phyloP scores from a whole-genome alignment of 1,284 basidiomycete genomes.

The Xanthoconium separans region DNA sequence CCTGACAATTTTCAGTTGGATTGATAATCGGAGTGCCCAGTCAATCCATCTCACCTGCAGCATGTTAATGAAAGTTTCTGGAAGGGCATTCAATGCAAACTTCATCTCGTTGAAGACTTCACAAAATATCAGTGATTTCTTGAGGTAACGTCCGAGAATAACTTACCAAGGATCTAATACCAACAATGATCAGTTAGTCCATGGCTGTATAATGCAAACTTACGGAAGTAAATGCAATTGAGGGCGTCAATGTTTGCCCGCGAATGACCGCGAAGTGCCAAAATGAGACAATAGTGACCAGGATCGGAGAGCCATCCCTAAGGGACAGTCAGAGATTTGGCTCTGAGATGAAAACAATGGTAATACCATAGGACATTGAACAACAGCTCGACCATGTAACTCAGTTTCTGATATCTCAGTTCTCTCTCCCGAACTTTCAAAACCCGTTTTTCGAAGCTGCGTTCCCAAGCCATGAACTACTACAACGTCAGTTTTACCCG shows the following conservation, averaged over 20 bases:
- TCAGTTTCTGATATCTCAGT: conserved; percentile 79
- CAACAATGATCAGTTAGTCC: conserved; percentile 2
- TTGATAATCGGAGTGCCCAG: background rate
- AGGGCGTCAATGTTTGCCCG: conserved; percentile 71
- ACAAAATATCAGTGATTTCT: conserved; percentile 4
- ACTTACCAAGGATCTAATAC: conserved; percentile 49
- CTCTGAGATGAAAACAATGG: conserved; percentile 11
- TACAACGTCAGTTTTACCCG: conserved; percentile 8
- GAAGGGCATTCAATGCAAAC: conserved; percentile 80
- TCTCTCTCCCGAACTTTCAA: conserved; percentile 76
- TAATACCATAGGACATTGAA: conserved; percentile 80
- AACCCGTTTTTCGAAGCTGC: conserved; percentile 80
- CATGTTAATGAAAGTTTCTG: conserved; percentile 88
- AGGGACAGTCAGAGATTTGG: conserved; percentile 2
- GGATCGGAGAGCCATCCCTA: conserved; percentile 72
- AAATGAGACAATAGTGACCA: conserved; percentile 78
- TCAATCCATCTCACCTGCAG: conserved; percentile 54
- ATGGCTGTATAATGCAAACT: conserved; percentile 21
- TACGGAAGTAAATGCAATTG: conserved; percentile 72
- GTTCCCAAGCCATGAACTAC: conserved; percentile 94
- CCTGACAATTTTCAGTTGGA: conserved; percentile 38
- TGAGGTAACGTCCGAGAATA: background rate
- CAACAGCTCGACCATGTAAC: conserved; percentile 80
- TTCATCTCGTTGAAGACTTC: conserved; percentile 86
- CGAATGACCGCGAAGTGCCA: conserved; percentile 82